Evolutionary conservation across 768 basidiomycete species (phyloP).

Genomic region (Hydnum rufescens): DNA sequence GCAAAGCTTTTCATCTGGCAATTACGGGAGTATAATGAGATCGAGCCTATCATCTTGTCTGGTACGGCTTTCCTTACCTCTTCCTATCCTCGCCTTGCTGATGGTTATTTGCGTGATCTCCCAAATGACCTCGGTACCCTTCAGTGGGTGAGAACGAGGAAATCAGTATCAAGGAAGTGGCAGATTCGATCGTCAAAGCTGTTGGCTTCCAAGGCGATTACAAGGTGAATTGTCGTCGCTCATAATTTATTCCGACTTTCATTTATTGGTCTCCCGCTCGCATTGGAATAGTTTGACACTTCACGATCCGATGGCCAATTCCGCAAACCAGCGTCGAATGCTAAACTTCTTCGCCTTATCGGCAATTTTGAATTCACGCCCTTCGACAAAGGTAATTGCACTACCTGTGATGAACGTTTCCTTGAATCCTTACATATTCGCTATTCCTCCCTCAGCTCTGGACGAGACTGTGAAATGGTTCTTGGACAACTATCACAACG

Average conservation of each 20-base stretch:
- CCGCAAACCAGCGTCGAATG: conserved; percentile 91
- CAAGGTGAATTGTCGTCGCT: conserved; percentile 22
- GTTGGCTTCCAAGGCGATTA: conserved; percentile 65
- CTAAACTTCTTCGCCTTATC: conserved; percentile 57
- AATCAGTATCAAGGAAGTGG: conserved; percentile 77
- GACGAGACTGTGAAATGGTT: conserved; percentile 74
- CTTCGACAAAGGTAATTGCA: conserved; percentile 49
- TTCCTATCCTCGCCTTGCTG: neutral
- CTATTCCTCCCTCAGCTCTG: conserved; percentile 30
- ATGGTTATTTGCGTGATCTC: neutral
- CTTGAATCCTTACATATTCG: neutral
- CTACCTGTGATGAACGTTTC: neutral
- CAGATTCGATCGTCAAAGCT: conserved; percentile 76
- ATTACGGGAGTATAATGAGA: conserved; percentile 74
- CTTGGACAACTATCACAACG: conserved; percentile 55
- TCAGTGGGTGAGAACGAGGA: conserved; percentile 92
- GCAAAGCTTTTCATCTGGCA: conserved; percentile 92
- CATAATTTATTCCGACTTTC: neutral
- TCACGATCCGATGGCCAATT: conserved; percentile 79
- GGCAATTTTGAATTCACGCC: conserved; percentile 78
- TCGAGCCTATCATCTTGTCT: conserved; percentile 84
- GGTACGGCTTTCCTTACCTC: conserved; percentile 24
- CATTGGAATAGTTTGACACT: conserved; percentile 83
- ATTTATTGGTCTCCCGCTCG: neutral
- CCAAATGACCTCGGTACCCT: conserved; percentile 3